Conservation (phyloP, 768 basidiomycete genomes). For the Boletellus ananiceps region DNA sequence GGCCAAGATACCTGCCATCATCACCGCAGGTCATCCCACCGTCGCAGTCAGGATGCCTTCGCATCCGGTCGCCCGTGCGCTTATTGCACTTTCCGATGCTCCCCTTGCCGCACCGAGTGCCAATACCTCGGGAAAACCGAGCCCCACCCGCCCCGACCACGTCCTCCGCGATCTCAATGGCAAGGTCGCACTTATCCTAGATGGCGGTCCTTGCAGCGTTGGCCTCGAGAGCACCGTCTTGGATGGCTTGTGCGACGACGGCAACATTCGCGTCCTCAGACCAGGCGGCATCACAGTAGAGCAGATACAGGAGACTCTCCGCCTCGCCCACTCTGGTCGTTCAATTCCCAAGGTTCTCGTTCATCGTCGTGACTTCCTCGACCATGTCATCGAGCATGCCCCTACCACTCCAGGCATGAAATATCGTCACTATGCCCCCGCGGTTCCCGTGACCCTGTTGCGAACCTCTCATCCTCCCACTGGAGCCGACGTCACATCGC, state of each 20-base stretch:
- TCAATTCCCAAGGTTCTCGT: slow-evolving; percentile 63
- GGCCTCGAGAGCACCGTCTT: slow-evolving; percentile 96
- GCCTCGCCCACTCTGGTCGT: slow-evolving; percentile 34
- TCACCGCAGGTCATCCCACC: slow-evolving; percentile 75
- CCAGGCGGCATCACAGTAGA: slow-evolving; percentile 94
- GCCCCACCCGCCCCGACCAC: slow-evolving; percentile 86
- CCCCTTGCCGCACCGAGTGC: slow-evolving; percentile 95
- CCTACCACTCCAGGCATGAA: slow-evolving; percentile 99
- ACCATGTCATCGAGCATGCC: slow-evolving; percentile 61
- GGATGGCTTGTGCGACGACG: slow-evolving; percentile 75
- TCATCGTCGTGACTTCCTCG: slow-evolving; percentile 72
- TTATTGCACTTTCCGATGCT: slow-evolving; percentile 67
- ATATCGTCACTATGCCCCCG: slow-evolving; percentile 94
- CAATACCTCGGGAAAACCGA: slow-evolving; percentile 91
- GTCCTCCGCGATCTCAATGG: slow-evolving; percentile 74
- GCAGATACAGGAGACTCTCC: slow-evolving; percentile 63
- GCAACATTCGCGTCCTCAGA: slow-evolving; percentile 74
- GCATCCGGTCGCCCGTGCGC: slow-evolving; percentile 86
- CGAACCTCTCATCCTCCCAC: slow-evolving; percentile 46
- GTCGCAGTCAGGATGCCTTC: slow-evolving; percentile 93
- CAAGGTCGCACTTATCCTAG: slow-evolving; percentile 74
- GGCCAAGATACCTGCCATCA: slow-evolving; percentile 57
- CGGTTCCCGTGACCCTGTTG: slow-evolving; percentile 78
- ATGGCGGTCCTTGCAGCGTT: slow-evolving; percentile 87
- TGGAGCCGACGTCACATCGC: slow-evolving; percentile 28